Conservation (phyloP, 352 stramenopile species). For the Blastocystis hominis region DNA sequence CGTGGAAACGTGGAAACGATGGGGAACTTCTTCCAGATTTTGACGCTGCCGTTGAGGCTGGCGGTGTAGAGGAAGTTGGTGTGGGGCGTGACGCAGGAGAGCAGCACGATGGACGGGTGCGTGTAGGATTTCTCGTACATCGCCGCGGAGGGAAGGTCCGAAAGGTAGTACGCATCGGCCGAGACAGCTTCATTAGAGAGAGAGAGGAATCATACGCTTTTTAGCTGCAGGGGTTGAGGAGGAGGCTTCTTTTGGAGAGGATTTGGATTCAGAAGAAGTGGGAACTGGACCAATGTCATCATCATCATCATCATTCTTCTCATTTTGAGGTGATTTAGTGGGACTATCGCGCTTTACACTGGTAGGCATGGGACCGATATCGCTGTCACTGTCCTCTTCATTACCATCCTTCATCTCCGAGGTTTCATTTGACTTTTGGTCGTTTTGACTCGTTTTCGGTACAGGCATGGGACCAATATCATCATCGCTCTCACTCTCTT, state of each 20-base stretch:
- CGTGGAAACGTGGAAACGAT: constrained; percentile 25
- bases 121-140: constrained; percentile 92
- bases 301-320: background rate
- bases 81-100: constrained; percentile 74
- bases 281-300: background rate
- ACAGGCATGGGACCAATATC: constrained; percentile 59
- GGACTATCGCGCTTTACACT: background rate
- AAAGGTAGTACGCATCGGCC: constrained; percentile 68
- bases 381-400: constrained; percentile 22
- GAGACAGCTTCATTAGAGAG: background rate
- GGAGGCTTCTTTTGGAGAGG: background rate
- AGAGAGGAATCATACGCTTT: background rate
- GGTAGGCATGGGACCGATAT: background rate
- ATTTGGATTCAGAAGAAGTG: background rate
- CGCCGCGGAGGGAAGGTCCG: constrained; percentile 73
- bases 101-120: constrained; percentile 85
- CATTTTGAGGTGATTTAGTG: background rate
- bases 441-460: constrained; percentile 10
- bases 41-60: constrained; percentile 87
- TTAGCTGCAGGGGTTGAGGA: background rate
- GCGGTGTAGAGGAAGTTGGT: constrained; percentile 91
- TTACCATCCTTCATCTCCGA: constrained; percentile 18
- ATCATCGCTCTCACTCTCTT: constrained; percentile 59
- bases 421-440: constrained; percentile 35
- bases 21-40: constrained; percentile 98